Conservation (phyloP, 2,329 filamentous ascomycete genomes). For the Neonectria ditissima region DNA sequence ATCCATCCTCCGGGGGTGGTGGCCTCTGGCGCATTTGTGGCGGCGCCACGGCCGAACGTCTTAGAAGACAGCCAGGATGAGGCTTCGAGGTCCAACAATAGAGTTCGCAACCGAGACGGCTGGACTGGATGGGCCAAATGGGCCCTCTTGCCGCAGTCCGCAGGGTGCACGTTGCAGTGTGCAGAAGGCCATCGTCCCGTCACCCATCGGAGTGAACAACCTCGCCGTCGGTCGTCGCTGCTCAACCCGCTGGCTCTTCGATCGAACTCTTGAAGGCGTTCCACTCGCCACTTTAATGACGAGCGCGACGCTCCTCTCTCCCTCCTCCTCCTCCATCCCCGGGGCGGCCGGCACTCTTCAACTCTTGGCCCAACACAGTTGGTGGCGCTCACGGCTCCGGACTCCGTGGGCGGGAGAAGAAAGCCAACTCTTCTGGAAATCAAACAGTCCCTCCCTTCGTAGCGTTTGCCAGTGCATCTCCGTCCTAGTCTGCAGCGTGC, state of each 20-base stretch:
- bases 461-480: constrained; percentile 26
- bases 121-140: too few relatives aligned
- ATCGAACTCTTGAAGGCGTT: constrained; percentile 19
- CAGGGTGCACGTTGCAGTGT: neutral
- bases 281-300: constrained; percentile 15
- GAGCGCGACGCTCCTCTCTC: neutral
- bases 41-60: constrained; percentile 43
- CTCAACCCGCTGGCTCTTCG: neutral
- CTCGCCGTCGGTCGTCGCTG: neutral
- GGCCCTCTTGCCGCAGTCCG: constrained; percentile 6
- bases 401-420: constrained; percentile 26
- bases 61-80: constrained; percentile 33
- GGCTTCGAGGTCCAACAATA: constrained; percentile 28
- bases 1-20: constrained; percentile 20
- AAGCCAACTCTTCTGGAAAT: constrained; percentile 48
- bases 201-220: neutral
- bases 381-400: constrained; percentile 20
- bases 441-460: constrained; percentile 8
- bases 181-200: constrained; percentile 19
- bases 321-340: too few relatives aligned
- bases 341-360: constrained; percentile 2
- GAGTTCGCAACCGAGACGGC: constrained; percentile 32
- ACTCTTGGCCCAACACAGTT: constrained; percentile 1
- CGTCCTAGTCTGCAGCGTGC: constrained; percentile 24
- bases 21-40: constrained; percentile 39